Evolutionary conservation across 371 early-diverging fungal genomes (phyloP), one percentile per base, ranked within the genome.

Genomic region (Sporodiniella umbellata): DNA sequence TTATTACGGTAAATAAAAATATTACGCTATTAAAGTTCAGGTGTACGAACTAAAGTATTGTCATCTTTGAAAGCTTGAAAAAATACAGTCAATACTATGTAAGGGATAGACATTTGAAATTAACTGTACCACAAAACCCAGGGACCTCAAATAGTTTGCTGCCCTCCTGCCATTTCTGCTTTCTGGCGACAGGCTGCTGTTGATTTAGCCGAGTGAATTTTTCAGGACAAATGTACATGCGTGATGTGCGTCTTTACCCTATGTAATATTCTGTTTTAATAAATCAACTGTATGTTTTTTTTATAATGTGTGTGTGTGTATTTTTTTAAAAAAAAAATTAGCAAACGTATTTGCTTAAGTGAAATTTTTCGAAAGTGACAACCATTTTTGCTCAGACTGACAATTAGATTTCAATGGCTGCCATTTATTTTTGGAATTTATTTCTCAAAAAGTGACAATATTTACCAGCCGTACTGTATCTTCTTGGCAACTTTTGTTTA

Each of bases 371-470:
- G 40, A 40, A 23, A 40, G 40, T 14, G 40, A 40, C 40, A 40
- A 40, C 21, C 40, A 40, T 48, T 48, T 48, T 48, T 38, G 38
- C 48, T 38, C 48, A 48, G 25, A 48, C 35, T 48, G 25, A 48
- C 35, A 35, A 48, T 48, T 24, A 48, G 37, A 48, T 48, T 48
- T 37, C 38, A 35, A 48, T 48, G 25, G 17, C 23, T 48, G 38
- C 25, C 48, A 48, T 48, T 48, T 33, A 33, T 33, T 48, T 48
- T 35, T 48, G 48, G 48, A 40, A 50, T 50, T 50, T 50, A 42
- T 50, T 42, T 50, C 42, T 50, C 33, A 40, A 8, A 38, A 39
- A 48, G 28, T 37, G 48, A 38, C 48, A 48, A 25, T 50, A 50
- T 50, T 50, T 50, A 50, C 42, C 50, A 42, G 39, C 31, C 14